Evolutionary conservation across 2,329 filamentous ascomycete genomes (phyloP).

Genomic region (Talaromyces albobiverticillius): DNA sequence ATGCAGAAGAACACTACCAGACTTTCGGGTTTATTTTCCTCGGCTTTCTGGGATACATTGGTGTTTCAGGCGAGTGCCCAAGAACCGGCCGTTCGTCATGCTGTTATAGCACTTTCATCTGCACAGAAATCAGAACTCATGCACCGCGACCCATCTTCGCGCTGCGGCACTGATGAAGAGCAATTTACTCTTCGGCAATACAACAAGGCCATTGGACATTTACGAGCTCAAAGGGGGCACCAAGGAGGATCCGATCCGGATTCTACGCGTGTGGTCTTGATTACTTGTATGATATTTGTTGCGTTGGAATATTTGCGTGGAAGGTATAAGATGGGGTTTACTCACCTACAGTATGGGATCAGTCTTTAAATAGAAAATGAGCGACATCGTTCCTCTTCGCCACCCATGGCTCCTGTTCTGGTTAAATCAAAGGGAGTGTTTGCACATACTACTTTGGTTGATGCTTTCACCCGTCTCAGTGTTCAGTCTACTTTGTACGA

Average conservation of each 20-base stretch:
- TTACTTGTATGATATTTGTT: conserved; percentile 42
- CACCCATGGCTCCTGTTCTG: conserved; percentile 16
- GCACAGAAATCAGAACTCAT: conserved; percentile 30
- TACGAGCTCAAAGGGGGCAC: conserved; percentile 33
- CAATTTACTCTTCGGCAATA: conserved; percentile 37
- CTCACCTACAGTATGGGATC: conserved; percentile 32
- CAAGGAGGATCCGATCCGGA: conserved; percentile 22
- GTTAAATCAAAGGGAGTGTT: conserved; percentile 16
- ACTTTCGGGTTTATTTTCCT: conserved; percentile 34
- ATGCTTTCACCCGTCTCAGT: conserved; percentile 26
- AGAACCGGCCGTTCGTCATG: conserved; percentile 44
- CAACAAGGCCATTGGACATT: conserved; percentile 36
- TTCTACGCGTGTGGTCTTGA: conserved; percentile 36
- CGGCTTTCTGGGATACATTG: conserved; percentile 39
- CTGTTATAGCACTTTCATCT: conserved; percentile 40
- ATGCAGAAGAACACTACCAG: conserved; percentile 24
- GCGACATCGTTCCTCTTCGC: neutral
- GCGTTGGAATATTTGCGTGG: conserved; percentile 40
- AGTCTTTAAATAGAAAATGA: conserved; percentile 24
- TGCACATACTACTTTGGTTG: conserved; percentile 20
- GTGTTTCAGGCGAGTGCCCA: conserved; percentile 37
- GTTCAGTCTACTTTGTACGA: conserved; percentile 28
- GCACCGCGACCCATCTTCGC: conserved; percentile 15
- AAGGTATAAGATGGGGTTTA: conserved; percentile 23
- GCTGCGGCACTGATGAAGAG: conserved; percentile 23